Evolutionary conservation across 176 grass and related monocot genomes (phyloP), one percentile per base, ranked within the genome.

Genomic region (Guadua angustifolia): DNA sequence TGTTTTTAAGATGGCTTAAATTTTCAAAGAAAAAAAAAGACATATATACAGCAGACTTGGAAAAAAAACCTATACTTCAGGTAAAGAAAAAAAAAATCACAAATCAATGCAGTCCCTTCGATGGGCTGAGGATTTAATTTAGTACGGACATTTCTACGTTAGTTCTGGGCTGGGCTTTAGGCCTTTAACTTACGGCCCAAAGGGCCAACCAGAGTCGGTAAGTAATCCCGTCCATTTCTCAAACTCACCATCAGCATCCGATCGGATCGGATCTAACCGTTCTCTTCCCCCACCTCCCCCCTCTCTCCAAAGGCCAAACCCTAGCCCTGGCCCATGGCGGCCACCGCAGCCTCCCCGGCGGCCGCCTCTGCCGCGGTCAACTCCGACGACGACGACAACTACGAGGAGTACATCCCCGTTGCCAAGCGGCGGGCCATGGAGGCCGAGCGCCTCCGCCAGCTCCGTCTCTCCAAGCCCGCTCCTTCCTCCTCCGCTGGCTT

Each of bases 331-430:
- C 60, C 60, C 35, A 61, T 79, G 66, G 50, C 83, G 46, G 52
- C 79, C 33, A 32, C 51, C 21, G n/a, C 75, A 19, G 22, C 51
- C 26, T 63, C 45, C 9, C 32, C 24, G 22, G 44, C 66, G 42
- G 39, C 17, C n/a, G 16, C 49, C 65, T 49, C 49, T 10, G 19
- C 66, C 9, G 14, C 64, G 12, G 24, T 8, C 22, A 74, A 83
- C n/a, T n/a, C 39, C 1, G 83, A 26, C 62, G 77, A 71, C 3
- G 85, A 92, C 0, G 87, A 75, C 9, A 74, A 84, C 44, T 88
- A 90, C 82, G 61, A 77, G 53, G 93, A 94, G 21, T 94, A 94
- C 82, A 69, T 94, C 47, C 93, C 90, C 32, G 88, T 94, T 14
- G 26, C 81, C 33, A 90, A 94, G 73, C 85, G 85, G 63, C 85